Percentiles rank a stretch among this genome's conserved stretches.
Evolutionary conservation across 805 yeast genomes (phyloP).

Genomic region (Sugiyamaella chiloensis): DNA sequence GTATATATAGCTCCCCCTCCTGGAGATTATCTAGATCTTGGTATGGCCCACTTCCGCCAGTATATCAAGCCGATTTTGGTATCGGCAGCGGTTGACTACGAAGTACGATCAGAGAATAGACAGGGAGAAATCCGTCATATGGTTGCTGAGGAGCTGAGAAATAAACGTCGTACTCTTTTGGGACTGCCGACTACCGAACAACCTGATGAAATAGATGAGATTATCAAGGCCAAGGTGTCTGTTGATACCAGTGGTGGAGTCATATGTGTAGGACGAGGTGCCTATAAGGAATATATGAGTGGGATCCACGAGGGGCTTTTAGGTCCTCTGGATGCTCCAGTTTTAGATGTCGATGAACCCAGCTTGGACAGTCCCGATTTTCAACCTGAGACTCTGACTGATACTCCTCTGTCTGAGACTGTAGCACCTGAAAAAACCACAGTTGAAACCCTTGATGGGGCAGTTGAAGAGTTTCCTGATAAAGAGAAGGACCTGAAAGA

Average conservation of each 20-base stretch:
- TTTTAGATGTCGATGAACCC: conserved; percentile 7
- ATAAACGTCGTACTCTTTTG: conserved; percentile 49
- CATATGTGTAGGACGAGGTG: conserved; percentile 91
- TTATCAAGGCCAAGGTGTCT: conserved; percentile 33
- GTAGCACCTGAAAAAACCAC: conserved; percentile 16
- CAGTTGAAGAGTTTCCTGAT: conserved; percentile 19
- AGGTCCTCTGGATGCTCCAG: conserved; percentile 74
- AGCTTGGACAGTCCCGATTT: conserved; percentile 22
- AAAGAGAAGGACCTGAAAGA: conserved; percentile 8
- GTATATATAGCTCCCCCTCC: conserved; percentile 97
- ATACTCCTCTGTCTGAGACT: background rate
- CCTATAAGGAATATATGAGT: conserved; percentile 83
- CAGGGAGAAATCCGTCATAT: conserved; percentile 84
- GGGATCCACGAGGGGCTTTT: conserved; percentile 94
- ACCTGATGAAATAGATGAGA: conserved; percentile 32
- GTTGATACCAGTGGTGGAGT: conserved; percentile 70
- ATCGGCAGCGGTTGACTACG: conserved; percentile 81
- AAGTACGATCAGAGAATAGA: conserved; percentile 67
- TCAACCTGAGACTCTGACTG: conserved; percentile 3
- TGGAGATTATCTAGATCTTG: conserved; percentile 75
- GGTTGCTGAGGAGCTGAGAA: conserved; percentile 81
- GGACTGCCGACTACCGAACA: conserved; percentile 28
- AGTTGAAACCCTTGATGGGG: conserved; percentile 21
- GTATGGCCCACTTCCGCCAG: conserved; percentile 68
- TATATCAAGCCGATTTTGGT: conserved; percentile 83